Percentiles rank a stretch among this genome's conserved stretches.
Evolutionary conservation across 495 filamentous ascomycete genomes (phyloP).

Genomic region (Hypoxylon fragiforme): DNA sequence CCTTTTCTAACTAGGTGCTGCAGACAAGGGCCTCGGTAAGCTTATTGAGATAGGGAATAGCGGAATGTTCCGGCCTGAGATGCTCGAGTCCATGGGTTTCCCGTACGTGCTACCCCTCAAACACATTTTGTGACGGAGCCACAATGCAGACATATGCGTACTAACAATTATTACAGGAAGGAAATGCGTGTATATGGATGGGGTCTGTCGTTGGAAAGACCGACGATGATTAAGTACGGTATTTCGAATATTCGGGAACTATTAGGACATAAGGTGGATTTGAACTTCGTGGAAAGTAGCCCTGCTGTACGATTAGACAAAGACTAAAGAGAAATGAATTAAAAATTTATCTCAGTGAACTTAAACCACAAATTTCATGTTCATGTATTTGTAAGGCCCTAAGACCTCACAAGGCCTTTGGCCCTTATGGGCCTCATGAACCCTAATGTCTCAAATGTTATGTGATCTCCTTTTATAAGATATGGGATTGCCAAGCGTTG

Average conservation of each 20-base stretch:
- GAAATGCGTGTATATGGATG: slow-evolving; percentile 89
- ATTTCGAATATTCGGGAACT: slow-evolving; percentile 85
- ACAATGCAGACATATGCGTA: background rate
- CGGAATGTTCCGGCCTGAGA: slow-evolving; percentile 97
- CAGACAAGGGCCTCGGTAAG: slow-evolving; percentile 78
- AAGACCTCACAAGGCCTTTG: too few species aligned
- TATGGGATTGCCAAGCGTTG: too few species aligned
- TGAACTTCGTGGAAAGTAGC: slow-evolving; percentile 79
- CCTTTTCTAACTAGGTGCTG: slow-evolving; percentile 2
- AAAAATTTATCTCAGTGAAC: too few species aligned
- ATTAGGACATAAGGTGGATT: slow-evolving; percentile 81
- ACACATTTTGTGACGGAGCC: too few species aligned
- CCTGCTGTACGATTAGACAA: slow-evolving; percentile 82
- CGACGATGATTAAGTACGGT: slow-evolving; percentile 96
- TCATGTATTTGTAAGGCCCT: too few species aligned
- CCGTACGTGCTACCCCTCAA: slow-evolving; percentile 13
- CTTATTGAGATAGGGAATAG: slow-evolving; percentile 97
- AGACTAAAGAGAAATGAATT: slow-evolving; percentile 54
- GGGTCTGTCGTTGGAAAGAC: slow-evolving; percentile 87
- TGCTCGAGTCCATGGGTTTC: slow-evolving; percentile 69
- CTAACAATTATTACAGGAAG: slow-evolving; percentile 44
- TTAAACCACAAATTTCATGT: too few species aligned
- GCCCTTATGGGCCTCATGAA: too few species aligned
- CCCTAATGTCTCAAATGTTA: too few species aligned
- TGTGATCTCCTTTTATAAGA: too few species aligned